These are phyloP conservation scores for Pseudogymnoascus sp. DNA, from an alignment of 2,329 filamentous ascomycete genomes.

Conservation along the genomic window DNA sequence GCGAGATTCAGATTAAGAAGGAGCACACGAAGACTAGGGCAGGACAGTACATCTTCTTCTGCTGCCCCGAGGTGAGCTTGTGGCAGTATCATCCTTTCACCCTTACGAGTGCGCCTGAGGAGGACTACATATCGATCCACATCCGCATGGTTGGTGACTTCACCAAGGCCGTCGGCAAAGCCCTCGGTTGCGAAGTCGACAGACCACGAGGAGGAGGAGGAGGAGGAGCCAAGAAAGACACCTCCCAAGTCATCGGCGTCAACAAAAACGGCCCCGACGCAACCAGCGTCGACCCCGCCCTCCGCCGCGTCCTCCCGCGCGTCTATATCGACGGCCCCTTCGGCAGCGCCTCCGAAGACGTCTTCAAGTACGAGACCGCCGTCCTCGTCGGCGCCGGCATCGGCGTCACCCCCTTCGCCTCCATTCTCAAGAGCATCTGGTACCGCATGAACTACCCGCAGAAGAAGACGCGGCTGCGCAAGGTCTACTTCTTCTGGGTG, in stretches of 20 bases:
- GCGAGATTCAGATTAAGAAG: constrained; percentile 89
- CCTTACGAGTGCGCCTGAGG: constrained; percentile 76
- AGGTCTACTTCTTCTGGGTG: constrained; percentile 92
- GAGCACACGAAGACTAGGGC: constrained; percentile 73
- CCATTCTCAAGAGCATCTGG: constrained; percentile 86
- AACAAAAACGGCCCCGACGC: constrained; percentile 42
- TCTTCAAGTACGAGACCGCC: constrained; percentile 80
- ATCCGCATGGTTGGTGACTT: constrained; percentile 78
- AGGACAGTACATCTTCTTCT: constrained; percentile 83
- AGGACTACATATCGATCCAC: constrained; percentile 84
- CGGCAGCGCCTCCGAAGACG: constrained; percentile 76
- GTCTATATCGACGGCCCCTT: constrained; percentile 82
- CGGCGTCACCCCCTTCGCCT: constrained; percentile 78
- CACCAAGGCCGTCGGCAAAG: constrained; percentile 58
- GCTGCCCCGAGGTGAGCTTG: constrained; percentile 75
- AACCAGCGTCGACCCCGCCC: constrained; percentile 56
- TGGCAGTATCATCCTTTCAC: constrained; percentile 90
- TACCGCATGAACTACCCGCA: constrained; percentile 86
- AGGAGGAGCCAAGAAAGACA: constrained; percentile 37
- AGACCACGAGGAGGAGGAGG: constrained; percentile 43
- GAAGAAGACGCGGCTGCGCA: constrained; percentile 67
- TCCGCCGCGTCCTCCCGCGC: constrained; percentile 65
- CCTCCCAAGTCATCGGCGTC: constrained; percentile 62
- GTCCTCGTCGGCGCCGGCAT: constrained; percentile 77
- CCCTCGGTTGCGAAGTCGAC: constrained; percentile 68